Percentiles rank a stretch among this genome's conserved stretches.
Conservation (phyloP, 2,329 filamentous ascomycete species). For the Botryotinia convoluta region DNA sequence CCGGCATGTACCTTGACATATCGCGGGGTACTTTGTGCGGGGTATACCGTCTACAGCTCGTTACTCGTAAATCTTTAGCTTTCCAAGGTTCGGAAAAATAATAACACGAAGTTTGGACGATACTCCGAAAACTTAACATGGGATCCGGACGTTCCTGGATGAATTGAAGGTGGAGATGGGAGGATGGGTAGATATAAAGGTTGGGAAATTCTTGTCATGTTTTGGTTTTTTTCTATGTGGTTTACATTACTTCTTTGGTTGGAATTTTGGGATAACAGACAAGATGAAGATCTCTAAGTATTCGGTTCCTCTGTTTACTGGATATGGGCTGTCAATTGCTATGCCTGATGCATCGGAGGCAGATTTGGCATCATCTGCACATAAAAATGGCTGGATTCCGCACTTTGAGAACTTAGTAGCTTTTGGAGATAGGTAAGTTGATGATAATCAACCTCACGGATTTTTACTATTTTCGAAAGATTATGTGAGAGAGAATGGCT, state of each 20-base stretch:
- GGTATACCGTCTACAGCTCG: neutral
- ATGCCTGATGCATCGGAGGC: neutral
- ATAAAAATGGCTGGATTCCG: slow-evolving; percentile 34
- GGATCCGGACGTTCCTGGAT: neutral
- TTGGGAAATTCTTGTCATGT: neutral
- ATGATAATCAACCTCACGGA: slow-evolving; percentile 18
- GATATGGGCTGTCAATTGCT: neutral
- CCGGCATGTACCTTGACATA: neutral
- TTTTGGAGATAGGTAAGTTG: slow-evolving; percentile 67
- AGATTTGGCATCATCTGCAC: neutral
- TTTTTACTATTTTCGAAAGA: too few relatives aligned
- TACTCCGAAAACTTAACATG: neutral
- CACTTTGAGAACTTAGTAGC: slow-evolving; percentile 62
- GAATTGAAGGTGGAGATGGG: slow-evolving; percentile 4
- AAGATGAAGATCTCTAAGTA: slow-evolving; percentile 9
- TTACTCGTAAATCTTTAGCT: neutral
- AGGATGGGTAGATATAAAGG: neutral
- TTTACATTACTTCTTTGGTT: neutral
- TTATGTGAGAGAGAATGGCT: neutral
- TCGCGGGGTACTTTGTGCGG: slow-evolving; percentile 1
- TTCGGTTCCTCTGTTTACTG: neutral
- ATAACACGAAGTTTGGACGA: neutral
- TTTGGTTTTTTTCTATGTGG: neutral
- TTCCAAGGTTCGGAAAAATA: neutral
- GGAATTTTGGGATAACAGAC: neutral